Conservation (phyloP, 257 asterid species). For the Paraleonurus japonicus region DNA sequence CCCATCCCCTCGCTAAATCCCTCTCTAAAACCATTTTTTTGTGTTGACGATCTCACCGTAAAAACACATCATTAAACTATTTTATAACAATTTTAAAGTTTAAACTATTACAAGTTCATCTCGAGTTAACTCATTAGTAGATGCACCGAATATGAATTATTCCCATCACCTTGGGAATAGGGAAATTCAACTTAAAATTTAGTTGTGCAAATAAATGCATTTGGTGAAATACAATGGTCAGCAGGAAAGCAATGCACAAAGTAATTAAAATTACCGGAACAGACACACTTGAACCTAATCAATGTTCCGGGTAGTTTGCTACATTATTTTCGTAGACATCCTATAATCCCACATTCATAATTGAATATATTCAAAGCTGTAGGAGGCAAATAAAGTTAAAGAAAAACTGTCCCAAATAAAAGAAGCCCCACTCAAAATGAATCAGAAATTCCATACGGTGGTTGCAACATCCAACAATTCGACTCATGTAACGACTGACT, state of each 20-base stretch:
- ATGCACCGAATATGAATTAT: no score
- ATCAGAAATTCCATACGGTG: constrained; percentile 21
- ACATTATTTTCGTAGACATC: background rate
- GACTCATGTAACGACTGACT: constrained; percentile 29
- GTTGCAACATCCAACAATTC: constrained; percentile 15
- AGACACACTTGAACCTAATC: background rate
- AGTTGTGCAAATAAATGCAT: no score
- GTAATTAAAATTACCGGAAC: background rate
- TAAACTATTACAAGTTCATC: no score
- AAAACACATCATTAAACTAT: no score
- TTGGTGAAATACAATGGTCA: no score
- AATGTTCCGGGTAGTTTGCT: constrained; percentile 12
- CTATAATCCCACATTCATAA: constrained; percentile 2
- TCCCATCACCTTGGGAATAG: no score
- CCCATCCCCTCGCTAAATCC: no score
- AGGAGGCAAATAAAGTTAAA: constrained; percentile 1
- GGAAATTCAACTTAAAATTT: no score
- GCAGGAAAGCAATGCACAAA: background rate
- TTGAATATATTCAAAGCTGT: constrained; percentile 6
- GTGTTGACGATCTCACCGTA: no score
- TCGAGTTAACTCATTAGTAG: no score
- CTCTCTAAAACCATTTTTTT: no score
- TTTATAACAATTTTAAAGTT: no score
- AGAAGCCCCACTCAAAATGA: constrained; percentile 21
- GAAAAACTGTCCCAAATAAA: constrained; percentile 19